Evolutionary conservation across 768 basidiomycete species (phyloP), one percentile per base, ranked within the genome.

Genomic region (Melanogaster broomeanus): DNA sequence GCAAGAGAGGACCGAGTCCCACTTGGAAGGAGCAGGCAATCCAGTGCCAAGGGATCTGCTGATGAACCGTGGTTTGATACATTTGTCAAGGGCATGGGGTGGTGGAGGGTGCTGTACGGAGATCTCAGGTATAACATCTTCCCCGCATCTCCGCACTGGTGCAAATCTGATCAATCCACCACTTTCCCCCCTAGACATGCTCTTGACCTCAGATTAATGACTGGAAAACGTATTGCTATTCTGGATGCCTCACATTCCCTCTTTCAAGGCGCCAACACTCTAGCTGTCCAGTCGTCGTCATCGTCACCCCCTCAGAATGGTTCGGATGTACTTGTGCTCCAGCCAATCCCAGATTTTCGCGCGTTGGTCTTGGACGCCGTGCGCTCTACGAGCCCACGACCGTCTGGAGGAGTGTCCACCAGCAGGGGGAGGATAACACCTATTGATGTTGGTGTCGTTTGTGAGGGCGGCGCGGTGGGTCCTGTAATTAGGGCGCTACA

Each of bases 11-110:
- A 70, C 22, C 49, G 42, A 8, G n/a, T 6, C 15, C 35, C 31
- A 2, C 27, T 51, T 13, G 48, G 45, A 44, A n/a, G 59, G 52
- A 27, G 46, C 48, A 27, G 52, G 38, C 19, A 73, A 66, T 38
- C 53, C 41, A 11, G 12, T 35, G 4, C 7, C 16, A 45, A 42
- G 22, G 49, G 35, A 24, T 22, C 28, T 8, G 33, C 56, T 38
- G 37, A 74, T 60, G 55, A 63, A 38, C 59, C 57, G 3, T 67
- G 63, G 57, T 73, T 90, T 19, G 85, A 87, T 57, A 79, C 81
- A n/a, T 84, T 87, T 62, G 80, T 87, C 5, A 93, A 92, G 71
- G 82, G 85, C 12, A 83, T 86, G 44, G 87, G 87, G 3, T 93
- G 91, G 90, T 93, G 86, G 69, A 75, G 91, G 45, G 69, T 92